A percentile compares a stretch with the other conserved stretches of the same genome.
Conservation (phyloP, 768 basidiomycete species). For the Lentinula guzmanii region DNA sequence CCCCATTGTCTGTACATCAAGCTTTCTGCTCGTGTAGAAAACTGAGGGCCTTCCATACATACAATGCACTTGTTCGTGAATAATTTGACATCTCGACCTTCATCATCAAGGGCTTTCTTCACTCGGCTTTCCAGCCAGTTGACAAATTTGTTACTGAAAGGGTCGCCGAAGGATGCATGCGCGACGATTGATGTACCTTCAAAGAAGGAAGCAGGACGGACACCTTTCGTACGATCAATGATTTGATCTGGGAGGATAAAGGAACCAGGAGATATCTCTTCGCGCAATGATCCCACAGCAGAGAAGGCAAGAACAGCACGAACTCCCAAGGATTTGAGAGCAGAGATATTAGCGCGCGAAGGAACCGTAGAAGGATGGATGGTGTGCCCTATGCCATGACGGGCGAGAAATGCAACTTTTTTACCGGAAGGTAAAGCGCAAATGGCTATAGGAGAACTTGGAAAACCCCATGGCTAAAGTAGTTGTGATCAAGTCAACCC, state of each 20-base stretch:
- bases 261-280: slow-evolving; percentile 88
- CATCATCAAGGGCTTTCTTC: slow-evolving; percentile 49
- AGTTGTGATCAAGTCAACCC: background rate
- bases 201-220: slow-evolving; percentile 88
- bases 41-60: slow-evolving; percentile 97
- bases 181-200: slow-evolving; percentile 77
- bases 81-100: slow-evolving; percentile 58
- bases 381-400: slow-evolving; percentile 81
- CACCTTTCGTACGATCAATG: slow-evolving; percentile 94
- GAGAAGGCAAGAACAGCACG: slow-evolving; percentile 89
- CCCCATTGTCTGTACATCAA: slow-evolving; percentile 92
- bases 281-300: slow-evolving; percentile 90
- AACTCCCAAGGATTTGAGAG: slow-evolving; percentile 88
- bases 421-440: slow-evolving; percentile 77
- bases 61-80: slow-evolving; percentile 84
- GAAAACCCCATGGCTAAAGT: slow-evolving; percentile 84
- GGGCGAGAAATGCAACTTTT: slow-evolving; percentile 82
- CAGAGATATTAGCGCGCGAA: slow-evolving; percentile 88
- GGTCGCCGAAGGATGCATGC: slow-evolving; percentile 92
- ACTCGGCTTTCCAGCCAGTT: slow-evolving; percentile 64
- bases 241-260: slow-evolving; percentile 87
- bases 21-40: slow-evolving; percentile 97
- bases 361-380: slow-evolving; percentile 81
- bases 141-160: slow-evolving; percentile 65
- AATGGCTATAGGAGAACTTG: slow-evolving; percentile 91